Percentiles rank a stretch among this genome's conserved stretches.
These are phyloP conservation scores for Talaromyces sp. DNA, from an alignment of 2,329 filamentous ascomycete genomes.

Conservation along the genomic window DNA sequence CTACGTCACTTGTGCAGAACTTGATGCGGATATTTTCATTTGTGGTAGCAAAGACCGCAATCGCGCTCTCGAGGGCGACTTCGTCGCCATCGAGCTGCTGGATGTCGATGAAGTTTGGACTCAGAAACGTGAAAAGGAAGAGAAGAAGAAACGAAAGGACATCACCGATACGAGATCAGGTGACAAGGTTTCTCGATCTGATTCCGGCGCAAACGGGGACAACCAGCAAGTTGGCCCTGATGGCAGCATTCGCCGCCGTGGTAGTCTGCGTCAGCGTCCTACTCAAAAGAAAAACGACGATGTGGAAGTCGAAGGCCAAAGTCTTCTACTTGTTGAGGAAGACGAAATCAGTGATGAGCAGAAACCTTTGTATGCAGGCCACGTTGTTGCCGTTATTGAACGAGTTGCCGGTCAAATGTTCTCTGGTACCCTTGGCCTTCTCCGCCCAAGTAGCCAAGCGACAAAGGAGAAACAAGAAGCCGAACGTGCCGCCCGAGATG, in stretches of 20 bases:
- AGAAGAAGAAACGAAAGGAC: slow-evolving; percentile 99
- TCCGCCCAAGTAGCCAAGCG: slow-evolving; percentile 94
- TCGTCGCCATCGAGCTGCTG: slow-evolving; percentile 91
- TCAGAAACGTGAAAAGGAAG: slow-evolving; percentile 98
- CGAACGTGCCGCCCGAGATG: slow-evolving; percentile 86
- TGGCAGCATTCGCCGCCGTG: slow-evolving; percentile 83
- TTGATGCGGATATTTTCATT: slow-evolving; percentile 98
- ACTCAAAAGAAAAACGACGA: slow-evolving; percentile 99
- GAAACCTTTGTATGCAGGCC: slow-evolving; percentile 94
- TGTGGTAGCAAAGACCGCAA: slow-evolving; percentile 99
- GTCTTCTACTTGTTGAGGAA: slow-evolving; percentile 91
- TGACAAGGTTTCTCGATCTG: slow-evolving; percentile 54
- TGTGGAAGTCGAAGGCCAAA: slow-evolving; percentile 97
- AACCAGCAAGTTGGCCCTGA: slow-evolving; percentile 61
- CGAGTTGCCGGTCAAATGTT: slow-evolving; percentile 98
- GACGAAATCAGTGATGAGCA: slow-evolving; percentile 98
- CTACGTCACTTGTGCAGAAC: slow-evolving; percentile 89
- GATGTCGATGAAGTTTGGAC: slow-evolving; percentile 98
- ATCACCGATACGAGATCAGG: slow-evolving; percentile 85
- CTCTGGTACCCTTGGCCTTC: slow-evolving; percentile 86
- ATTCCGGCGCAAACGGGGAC: slow-evolving; percentile 59
- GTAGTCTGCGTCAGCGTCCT: slow-evolving; percentile 90
- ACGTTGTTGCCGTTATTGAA: slow-evolving; percentile 95
- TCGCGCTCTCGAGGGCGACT: slow-evolving; percentile 89
- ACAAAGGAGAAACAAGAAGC: slow-evolving; percentile 99